Base-by-base conservation (phyloP, 352 stramenopile genomes). In the Globisporangium nodosum region DNA sequence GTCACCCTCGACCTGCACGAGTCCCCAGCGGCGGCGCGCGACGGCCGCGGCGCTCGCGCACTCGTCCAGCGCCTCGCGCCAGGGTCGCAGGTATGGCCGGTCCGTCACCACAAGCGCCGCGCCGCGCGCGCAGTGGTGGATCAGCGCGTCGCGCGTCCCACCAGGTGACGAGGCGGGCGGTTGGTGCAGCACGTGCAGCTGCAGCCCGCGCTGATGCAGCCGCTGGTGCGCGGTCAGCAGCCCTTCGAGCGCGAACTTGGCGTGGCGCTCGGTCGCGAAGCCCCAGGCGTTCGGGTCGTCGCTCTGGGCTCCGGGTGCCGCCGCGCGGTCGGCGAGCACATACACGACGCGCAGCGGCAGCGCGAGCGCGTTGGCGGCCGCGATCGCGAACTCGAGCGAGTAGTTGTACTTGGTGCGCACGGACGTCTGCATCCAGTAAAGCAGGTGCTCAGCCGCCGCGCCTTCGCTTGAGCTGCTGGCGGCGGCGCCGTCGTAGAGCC, bases 1-100 rank as follows among this genome's bases (percentile, higher is more conserved):
- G 64, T 99, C 96, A 2, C 96, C 91, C 73, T 99, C 97, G 20
- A 99, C 90, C 59, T 98, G 88, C 61, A 96, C 85, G 52, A 99
- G 54, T 0, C 76, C 78, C 56, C 78, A 93, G 9, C 43, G 20
- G 18, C 76, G 75, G 21, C 83, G 61, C 12, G 69, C 77, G 13
- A 48, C 58, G 49, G 39, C 49, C 13, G 65, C 69, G 31, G 63
- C 45, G 3, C 57, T 57, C 21, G 78, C 85, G 20, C 84, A 73
- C 45, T 66, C 61, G 21, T 78, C 56, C 12, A 87, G 58, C 6
- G 73, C 69, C n/a, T 73, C 63, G 13, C 69, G 68, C 65, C 73
- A 76, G 27, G 78, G 72, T 35, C 81, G 76, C 54, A 94, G 62
- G 49, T 94, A 94, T 43, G 81, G 76, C 18, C 83, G 77, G 49